Evolutionary conservation across 1,284 basidiomycete genomes (phyloP).

Genomic region (Trametes polyzona): DNA sequence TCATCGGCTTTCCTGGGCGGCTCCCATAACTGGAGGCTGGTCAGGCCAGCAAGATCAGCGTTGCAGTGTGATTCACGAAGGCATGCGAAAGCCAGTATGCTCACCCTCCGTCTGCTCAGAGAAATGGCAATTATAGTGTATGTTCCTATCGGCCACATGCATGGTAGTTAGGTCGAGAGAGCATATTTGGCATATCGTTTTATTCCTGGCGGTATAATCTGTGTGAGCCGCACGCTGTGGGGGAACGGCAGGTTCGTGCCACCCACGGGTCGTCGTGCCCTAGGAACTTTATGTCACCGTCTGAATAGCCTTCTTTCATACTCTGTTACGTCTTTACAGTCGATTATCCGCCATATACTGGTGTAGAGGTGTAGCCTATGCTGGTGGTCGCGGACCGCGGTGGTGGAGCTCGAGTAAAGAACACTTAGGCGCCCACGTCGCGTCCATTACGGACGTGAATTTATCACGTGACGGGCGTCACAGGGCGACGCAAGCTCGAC

Average conservation of each 20-base stretch:
- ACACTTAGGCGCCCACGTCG: slow-evolving; percentile 12
- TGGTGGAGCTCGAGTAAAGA: slow-evolving; percentile 3
- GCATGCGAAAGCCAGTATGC: neutral
- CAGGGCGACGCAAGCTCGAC: slow-evolving; percentile 45
- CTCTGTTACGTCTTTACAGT: neutral
- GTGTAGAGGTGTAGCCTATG: neutral
- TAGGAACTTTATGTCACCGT: slow-evolving; percentile 28
- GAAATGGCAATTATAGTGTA: slow-evolving; percentile 57
- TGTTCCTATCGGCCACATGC: slow-evolving; percentile 39
- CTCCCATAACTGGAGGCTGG: neutral
- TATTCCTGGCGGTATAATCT: no score
- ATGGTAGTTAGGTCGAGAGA: slow-evolving; percentile 42
- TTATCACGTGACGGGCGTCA: slow-evolving; percentile 18
- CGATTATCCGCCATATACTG: no score
- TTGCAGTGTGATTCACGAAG: no score
- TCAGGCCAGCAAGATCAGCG: no score
- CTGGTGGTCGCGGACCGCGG: neutral
- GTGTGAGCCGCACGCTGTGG: no score
- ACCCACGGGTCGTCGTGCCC: slow-evolving; percentile 23
- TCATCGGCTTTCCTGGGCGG: no score
- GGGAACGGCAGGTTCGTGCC: no score
- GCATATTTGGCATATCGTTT: slow-evolving; percentile 54
- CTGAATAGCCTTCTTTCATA: slow-evolving; percentile 8
- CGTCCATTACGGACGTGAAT: slow-evolving; percentile 18
- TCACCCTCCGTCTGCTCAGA: slow-evolving; percentile 24